Conservation (phyloP, 1,139 yeast genomes). For the Protomyces inundatus region DNA sequence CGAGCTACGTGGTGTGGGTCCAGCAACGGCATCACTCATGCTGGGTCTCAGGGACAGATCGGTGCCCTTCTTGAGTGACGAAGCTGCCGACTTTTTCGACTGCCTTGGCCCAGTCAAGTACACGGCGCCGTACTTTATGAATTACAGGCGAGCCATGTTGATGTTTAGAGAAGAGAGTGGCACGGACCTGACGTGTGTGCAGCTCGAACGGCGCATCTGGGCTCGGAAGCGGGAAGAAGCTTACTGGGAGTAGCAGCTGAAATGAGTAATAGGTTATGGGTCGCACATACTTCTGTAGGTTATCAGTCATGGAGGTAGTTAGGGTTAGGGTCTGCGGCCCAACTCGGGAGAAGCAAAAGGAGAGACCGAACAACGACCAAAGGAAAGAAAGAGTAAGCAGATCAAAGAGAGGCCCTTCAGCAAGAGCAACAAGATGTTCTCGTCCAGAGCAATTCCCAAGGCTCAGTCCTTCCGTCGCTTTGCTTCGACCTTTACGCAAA, state of each 20-base stretch:
- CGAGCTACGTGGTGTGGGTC: conserved; percentile 6
- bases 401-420: background rate
- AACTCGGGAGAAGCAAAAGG: no score
- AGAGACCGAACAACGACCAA: background rate
- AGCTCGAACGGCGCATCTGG: background rate
- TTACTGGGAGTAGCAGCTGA: no score
- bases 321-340: no score
- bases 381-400: background rate
- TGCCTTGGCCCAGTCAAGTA: background rate
- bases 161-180: background rate
- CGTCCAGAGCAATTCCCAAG: conserved; percentile 16
- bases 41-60: background rate
- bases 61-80: conserved; percentile 19
- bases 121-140: background rate
- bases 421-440: conserved; percentile 3
- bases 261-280: no score
- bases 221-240: no score
- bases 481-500: conserved; percentile 27
- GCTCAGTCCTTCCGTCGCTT: conserved; percentile 24
- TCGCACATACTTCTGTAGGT: no score
- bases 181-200: background rate
- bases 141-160: background rate
- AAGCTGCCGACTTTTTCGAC: conserved; percentile 1
- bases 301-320: no score
- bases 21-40: conserved; percentile 19